A percentile compares a stretch with the other conserved stretches of the same genome.
phyloP scores from a whole-genome alignment of 805 yeast species.

The Spathaspora arborariae region DNA sequence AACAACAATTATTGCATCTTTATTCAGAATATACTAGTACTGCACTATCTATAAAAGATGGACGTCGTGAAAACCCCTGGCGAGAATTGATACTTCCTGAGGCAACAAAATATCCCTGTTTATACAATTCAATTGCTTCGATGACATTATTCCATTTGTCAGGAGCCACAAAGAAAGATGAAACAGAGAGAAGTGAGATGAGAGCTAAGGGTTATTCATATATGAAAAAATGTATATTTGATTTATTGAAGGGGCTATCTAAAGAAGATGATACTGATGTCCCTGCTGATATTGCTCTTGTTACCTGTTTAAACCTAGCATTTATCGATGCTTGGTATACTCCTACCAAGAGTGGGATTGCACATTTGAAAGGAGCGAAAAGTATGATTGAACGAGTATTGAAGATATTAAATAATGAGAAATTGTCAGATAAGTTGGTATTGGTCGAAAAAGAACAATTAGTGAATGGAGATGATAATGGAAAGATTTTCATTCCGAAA shows the following conservation, averaged over 20 bases:
- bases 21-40: constrained; percentile 36
- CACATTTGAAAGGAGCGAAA: constrained; percentile 65
- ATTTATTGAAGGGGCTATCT: constrained; percentile 54
- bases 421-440: constrained; percentile 22
- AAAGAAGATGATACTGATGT: constrained; percentile 21
- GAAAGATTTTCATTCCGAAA: constrained; percentile 28
- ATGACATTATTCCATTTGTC: constrained; percentile 61
- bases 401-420: constrained; percentile 22
- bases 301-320: constrained; percentile 61
- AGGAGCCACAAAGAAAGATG: constrained; percentile 34
- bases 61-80: constrained; percentile 69
- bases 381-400: constrained; percentile 52
- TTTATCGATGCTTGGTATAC: constrained; percentile 69
- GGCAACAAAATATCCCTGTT: constrained; percentile 50
- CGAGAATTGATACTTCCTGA: constrained; percentile 52
- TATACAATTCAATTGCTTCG: constrained; percentile 61
- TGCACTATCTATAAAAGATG: constrained; percentile 61
- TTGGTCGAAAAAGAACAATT: constrained; percentile 29
- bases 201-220: constrained; percentile 50
- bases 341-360: constrained; percentile 62
- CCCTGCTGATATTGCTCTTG: constrained; percentile 63
- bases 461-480: too few relatives aligned
- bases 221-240: constrained; percentile 59
- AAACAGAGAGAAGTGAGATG: constrained; percentile 38
- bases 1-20: constrained; percentile 32